A percentile compares a stretch with the other conserved stretches of the same genome.
Evolutionary conservation across 768 basidiomycete genomes (phyloP).

Genomic region (Kwoniella newhampshirensis): DNA sequence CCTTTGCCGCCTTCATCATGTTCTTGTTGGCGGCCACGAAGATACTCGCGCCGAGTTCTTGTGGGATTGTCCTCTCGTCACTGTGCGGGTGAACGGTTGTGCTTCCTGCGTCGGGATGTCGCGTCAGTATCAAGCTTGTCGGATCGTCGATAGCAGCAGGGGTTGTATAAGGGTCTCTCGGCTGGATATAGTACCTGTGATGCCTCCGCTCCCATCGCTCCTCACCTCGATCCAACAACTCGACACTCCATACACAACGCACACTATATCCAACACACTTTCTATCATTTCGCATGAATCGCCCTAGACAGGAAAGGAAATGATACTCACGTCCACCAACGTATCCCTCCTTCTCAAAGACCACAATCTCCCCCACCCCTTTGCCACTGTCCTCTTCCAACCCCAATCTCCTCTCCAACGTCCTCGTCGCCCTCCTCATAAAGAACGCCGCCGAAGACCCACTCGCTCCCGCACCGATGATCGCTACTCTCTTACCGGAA

Average conservation of each 20-base stretch:
- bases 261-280: too few relatives aligned
- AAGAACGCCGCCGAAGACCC: conserved; percentile 68
- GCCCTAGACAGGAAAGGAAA: neutral
- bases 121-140: too few relatives aligned
- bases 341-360: conserved; percentile 74
- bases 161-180: too few relatives aligned
- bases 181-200: too few relatives aligned
- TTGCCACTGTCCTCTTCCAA: conserved; percentile 54
- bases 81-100: conserved; percentile 72
- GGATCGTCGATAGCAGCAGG: too few relatives aligned
- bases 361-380: conserved; percentile 72
- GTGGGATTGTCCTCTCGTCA: conserved; percentile 61
- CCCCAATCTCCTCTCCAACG: conserved; percentile 60
- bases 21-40: conserved; percentile 73
- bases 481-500: conserved; percentile 63
- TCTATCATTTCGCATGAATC: too few relatives aligned
- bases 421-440: conserved; percentile 78
- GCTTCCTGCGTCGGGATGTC: conserved; percentile 64
- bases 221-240: too few relatives aligned
- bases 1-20: conserved; percentile 70
- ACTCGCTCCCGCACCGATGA: conserved; percentile 86
- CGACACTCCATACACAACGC: too few relatives aligned
- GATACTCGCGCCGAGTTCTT: conserved; percentile 86
- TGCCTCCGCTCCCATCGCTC: too few relatives aligned
- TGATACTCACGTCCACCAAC: conserved; percentile 72